A percentile compares a stretch with the other conserved stretches of the same genome.
Evolutionary conservation across 768 basidiomycete species (phyloP).

Genomic region (Lentinula edodes): DNA sequence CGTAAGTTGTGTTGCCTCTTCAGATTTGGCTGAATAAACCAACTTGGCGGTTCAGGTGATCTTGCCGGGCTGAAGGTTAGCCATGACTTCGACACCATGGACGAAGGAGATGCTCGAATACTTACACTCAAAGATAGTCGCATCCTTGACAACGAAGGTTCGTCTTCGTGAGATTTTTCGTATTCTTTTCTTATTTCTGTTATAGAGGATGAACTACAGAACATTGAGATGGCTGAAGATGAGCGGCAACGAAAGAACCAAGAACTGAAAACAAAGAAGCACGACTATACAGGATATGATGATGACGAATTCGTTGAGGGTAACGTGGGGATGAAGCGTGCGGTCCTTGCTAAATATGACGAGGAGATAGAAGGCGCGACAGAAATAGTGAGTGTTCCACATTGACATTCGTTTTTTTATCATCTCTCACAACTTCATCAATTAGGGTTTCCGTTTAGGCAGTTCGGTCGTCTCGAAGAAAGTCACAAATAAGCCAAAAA

Average conservation of each 20-base stretch:
- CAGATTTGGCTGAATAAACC: neutral
- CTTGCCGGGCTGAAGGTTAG: conserved; percentile 91
- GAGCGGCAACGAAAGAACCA: conserved; percentile 74
- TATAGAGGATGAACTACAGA: conserved; percentile 95
- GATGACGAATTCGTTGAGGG: conserved; percentile 88
- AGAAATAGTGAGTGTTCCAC: conserved; percentile 48
- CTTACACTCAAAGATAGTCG: conserved; percentile 96
- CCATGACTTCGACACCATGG: conserved; percentile 90
- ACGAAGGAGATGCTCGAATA: conserved; percentile 91
- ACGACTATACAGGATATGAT: conserved; percentile 92
- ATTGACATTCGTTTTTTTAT: neutral
- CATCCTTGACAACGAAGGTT: conserved; percentile 93
- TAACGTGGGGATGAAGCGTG: conserved; percentile 71
- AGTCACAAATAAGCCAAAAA: conserved; percentile 36
- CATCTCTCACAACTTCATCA: neutral
- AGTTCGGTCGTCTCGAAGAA: conserved; percentile 40
- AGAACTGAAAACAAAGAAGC: conserved; percentile 83
- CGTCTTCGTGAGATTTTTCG: conserved; percentile 10
- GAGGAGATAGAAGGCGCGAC: conserved; percentile 76
- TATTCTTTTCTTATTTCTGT: neutral
- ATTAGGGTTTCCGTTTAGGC: conserved; percentile 85
- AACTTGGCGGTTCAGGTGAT: conserved; percentile 52
- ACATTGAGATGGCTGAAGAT: conserved; percentile 89
- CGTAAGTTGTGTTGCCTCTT: conserved; percentile 43
- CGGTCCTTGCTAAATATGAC: conserved; percentile 90